Percentiles rank a stretch among this genome's conserved stretches.
Evolutionary conservation across 2,329 filamentous ascomycete species (phyloP).

Genomic region (Chalaropsis ovoidea): DNA sequence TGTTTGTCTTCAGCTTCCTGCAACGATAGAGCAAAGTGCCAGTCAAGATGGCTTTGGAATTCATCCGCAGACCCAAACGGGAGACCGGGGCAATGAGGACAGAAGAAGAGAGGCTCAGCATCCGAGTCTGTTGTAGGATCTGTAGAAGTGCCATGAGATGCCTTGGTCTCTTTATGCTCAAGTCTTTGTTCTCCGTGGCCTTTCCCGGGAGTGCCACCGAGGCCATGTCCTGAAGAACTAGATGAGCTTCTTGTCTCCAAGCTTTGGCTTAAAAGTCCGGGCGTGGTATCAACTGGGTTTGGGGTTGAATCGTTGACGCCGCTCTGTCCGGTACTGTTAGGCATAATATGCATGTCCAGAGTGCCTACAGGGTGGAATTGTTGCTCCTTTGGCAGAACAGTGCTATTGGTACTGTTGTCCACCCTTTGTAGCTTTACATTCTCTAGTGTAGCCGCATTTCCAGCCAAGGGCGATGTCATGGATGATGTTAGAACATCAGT

Average conservation of each 20-base stretch:
- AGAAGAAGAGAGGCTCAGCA: conserved; percentile 20
- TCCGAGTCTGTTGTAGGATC: neutral
- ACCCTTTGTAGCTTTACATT: neutral
- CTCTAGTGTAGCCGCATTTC: neutral
- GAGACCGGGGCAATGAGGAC: conserved; percentile 13
- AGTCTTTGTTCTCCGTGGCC: neutral
- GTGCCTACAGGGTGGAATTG: neutral
- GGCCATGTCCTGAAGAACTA: too few relatives aligned
- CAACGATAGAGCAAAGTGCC: conserved; percentile 86
- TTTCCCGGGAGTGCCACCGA: neutral
- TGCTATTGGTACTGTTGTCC: neutral
- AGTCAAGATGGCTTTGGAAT: conserved; percentile 72
- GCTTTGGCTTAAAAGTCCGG: too few relatives aligned
- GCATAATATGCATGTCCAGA: neutral
- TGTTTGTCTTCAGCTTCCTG: conserved; percentile 45
- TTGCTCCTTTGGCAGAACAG: neutral
- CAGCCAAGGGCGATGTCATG: neutral
- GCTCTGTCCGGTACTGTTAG: neutral
- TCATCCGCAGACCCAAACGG: conserved; percentile 38
- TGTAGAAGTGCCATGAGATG: neutral
- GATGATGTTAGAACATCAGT: neutral
- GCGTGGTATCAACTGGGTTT: too few relatives aligned
- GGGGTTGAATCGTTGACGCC: neutral
- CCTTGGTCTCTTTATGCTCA: neutral
- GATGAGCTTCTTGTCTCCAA: too few relatives aligned